Evolutionary conservation across 1,139 yeast genomes (phyloP).

Genomic region (Zygoascus hellenicus): DNA sequence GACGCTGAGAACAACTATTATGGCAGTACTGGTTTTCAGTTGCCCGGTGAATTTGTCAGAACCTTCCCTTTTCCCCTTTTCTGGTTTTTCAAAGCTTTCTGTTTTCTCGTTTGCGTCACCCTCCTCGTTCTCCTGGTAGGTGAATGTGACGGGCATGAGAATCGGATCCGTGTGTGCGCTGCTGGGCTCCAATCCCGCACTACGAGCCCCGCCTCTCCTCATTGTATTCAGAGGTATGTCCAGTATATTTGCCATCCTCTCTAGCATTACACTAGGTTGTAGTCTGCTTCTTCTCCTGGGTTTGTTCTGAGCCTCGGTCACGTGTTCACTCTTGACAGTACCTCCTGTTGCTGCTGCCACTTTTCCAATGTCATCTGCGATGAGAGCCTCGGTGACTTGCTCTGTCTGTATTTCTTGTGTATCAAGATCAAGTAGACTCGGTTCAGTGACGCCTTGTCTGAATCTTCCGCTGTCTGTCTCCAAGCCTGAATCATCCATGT

Average conservation of each 20-base stretch:
- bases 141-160: slow-evolving; percentile 3
- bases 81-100: not conserved
- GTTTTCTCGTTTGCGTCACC: slow-evolving; percentile 3
- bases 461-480: no score
- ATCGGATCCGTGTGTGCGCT: slow-evolving; percentile 1
- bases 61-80: not conserved
- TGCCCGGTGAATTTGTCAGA: not conserved
- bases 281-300: not conserved
- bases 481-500: no score
- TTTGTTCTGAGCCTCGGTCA: not conserved
- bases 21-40: not conserved
- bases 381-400: no score
- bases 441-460: no score
- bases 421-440: no score
- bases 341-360: no score
- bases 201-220: slow-evolving; percentile 4
- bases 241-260: slow-evolving; percentile 2
- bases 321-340: not conserved
- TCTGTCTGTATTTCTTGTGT: no score
- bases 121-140: slow-evolving; percentile 1
- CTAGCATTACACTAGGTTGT: not conserved
- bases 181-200: slow-evolving; percentile 4
- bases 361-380: no score
- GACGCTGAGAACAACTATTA: slow-evolving; percentile 8
- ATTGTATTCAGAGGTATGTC: slow-evolving; percentile 7